These are phyloP conservation scores for Geopyxis carbonaria DNA, from an alignment of 495 filamentous ascomycete species.

Conservation along the genomic window DNA sequence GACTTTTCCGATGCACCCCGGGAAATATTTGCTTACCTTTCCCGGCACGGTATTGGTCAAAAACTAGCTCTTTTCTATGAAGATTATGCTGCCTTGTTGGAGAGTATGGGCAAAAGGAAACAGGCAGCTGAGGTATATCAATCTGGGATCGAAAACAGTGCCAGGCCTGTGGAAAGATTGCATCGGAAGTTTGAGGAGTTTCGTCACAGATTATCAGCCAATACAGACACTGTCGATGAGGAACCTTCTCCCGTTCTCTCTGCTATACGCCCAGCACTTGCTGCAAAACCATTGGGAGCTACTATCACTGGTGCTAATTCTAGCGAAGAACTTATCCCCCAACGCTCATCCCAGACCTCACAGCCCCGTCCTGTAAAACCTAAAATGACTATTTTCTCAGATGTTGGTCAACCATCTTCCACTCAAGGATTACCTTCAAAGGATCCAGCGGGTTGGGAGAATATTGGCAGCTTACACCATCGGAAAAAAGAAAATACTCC, in stretches of 20 bases:
- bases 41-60: conserved; percentile 76
- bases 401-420: conserved; percentile 39
- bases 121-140: conserved; percentile 90
- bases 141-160: conserved; percentile 73
- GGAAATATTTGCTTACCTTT: conserved; percentile 79
- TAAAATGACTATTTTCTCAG: conserved; percentile 90
- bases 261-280: conserved; percentile 64
- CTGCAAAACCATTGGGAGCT: conserved; percentile 40
- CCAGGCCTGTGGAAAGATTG: conserved; percentile 63
- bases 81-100: conserved; percentile 85
- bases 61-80: conserved; percentile 88
- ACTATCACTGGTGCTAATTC: conserved; percentile 6
- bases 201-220: conserved; percentile 51
- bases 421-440: conserved; percentile 25
- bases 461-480: conserved; percentile 65
- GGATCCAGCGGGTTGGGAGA: conserved; percentile 67
- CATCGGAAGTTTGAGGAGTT: conserved; percentile 83
- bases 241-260: conserved; percentile 77
- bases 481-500: conserved; percentile 86
- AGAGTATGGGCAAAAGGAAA: conserved; percentile 65
- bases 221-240: conserved; percentile 39
- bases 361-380: conserved; percentile 44
- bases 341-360: conserved; percentile 38
- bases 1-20: conserved; percentile 83
- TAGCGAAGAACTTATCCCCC: conserved; percentile 38